Evolutionary conservation across 2,329 filamentous ascomycete genomes (phyloP), one percentile per base, ranked within the genome.

Genomic region (Alternaria sp.): DNA sequence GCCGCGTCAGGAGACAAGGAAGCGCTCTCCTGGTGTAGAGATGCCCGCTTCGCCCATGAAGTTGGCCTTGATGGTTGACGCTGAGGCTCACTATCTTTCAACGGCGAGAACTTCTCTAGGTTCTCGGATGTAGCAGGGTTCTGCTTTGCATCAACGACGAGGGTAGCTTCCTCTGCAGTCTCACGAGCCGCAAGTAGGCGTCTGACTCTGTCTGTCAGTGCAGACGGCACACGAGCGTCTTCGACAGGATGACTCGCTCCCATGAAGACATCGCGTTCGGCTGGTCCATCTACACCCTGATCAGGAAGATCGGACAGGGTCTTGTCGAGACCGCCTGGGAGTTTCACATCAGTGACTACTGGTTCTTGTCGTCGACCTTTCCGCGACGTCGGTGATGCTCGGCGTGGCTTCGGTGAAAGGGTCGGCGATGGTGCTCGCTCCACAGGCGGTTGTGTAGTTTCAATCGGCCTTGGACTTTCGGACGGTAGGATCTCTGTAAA

Each of bases 21-120:
- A 10, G 65, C 66, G 28, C 68, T 70, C 38, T 77, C 74, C 30
- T 72, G 72, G 57, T 72, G 73, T 16, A 62, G 63, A 10, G 71
- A 72, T 60, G 72, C 75, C 34, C 66, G 64, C 52, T 70, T 66
- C 57, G 61, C 75, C 38, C 76, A 74, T 9, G 74, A 72, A 18
- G 64, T 63, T 36, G 68, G 69, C 45, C 70, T 67, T n/a, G 65
- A 63, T 16, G 74, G 71, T 5, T 30, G 28, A 30, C 28, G 28
- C 25, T 62, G 64, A 25, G 73, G 68, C 10, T 66, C 65, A 14
- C 49, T 54, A 9, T 74, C 69, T 49, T 62, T 62, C 2, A 68
- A 63, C 7, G 66, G 66, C 22, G 66, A 59, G n/a, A 63, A 44
- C 10, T 61, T 58, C 10, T 56, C 52, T 44, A 59, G 48, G 18